Evolutionary conservation across 2,329 filamentous ascomycete genomes (phyloP).

Genomic region (Seiridium unicorne): DNA sequence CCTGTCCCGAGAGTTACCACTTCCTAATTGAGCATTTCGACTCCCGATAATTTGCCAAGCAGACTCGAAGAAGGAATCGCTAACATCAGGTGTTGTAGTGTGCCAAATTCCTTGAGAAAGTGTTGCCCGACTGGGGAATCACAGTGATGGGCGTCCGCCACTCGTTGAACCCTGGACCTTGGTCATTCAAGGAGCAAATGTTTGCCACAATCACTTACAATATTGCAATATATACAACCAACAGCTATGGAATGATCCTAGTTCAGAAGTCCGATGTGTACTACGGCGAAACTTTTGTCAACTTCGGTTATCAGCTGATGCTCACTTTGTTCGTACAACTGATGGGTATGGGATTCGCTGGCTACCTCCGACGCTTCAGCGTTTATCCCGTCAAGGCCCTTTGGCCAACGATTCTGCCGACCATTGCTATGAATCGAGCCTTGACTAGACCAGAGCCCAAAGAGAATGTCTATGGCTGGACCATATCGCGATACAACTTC

Average conservation of each 20-base stretch:
- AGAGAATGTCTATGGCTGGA: slow-evolving; percentile 41
- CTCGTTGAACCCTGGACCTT: slow-evolving; percentile 39
- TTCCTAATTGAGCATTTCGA: too few species aligned
- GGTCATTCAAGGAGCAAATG: slow-evolving; percentile 42
- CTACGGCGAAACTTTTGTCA: slow-evolving; percentile 27
- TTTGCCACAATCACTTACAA: slow-evolving; percentile 39
- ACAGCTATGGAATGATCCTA: slow-evolving; percentile 22
- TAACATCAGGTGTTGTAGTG: slow-evolving; percentile 15
- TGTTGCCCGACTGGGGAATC: slow-evolving; percentile 44
- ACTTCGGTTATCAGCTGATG: slow-evolving; percentile 34
- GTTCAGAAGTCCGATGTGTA: slow-evolving; percentile 27
- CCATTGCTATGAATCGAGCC: slow-evolving; percentile 32
- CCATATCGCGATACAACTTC: slow-evolving; percentile 41
- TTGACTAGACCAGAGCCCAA: slow-evolving; percentile 29
- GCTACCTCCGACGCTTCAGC: slow-evolving; percentile 34
- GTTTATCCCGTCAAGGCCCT: slow-evolving; percentile 36
- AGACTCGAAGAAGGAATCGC: too few species aligned
- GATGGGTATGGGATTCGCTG: slow-evolving; percentile 42
- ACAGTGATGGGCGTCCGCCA: slow-evolving; percentile 36
- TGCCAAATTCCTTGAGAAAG: slow-evolving; percentile 39
- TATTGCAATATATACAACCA: slow-evolving; percentile 24
- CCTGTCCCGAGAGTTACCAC: too few species aligned
- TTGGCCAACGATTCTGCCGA: slow-evolving; percentile 41
- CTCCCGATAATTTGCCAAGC: too few species aligned
- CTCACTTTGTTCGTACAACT: slow-evolving; percentile 39